phyloP scores from a whole-genome alignment of 306 rosid genomes.

The Urtica urens region DNA sequence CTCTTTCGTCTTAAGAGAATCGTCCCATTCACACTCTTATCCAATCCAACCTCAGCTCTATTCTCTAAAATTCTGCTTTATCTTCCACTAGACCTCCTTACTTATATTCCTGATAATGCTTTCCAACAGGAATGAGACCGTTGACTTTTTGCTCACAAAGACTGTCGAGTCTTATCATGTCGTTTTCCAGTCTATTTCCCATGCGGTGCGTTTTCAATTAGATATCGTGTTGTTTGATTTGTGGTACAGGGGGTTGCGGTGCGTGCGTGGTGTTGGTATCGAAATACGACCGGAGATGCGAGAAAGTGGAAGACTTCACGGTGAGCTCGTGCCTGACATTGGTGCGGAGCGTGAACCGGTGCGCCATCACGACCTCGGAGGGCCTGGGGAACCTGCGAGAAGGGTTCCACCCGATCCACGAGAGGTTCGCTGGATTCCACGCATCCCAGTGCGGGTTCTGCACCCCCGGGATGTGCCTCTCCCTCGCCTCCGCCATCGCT shows the following conservation, averaged over 20 bases:
- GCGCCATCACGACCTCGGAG: conserved; percentile 73
- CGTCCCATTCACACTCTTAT: too few species aligned
- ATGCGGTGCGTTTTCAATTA: too few species aligned
- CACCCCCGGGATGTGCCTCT: conserved; percentile 89
- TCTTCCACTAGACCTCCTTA: too few species aligned
- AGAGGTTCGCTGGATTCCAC: conserved; percentile 71
- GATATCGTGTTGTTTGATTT: too few species aligned
- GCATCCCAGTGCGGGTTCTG: conserved; percentile 90
- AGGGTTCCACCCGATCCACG: conserved; percentile 79
- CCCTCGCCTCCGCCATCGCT: conserved; percentile 59
- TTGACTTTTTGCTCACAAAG: too few species aligned
- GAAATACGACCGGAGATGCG: conserved; percentile 48
- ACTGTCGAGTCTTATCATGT: too few species aligned
- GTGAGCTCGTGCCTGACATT: conserved; percentile 81
- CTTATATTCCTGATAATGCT: too few species aligned
- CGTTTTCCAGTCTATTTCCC: too few species aligned
- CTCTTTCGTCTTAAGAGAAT: too few species aligned
- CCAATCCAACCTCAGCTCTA: too few species aligned
- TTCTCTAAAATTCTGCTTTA: too few species aligned
- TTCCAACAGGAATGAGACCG: too few species aligned
- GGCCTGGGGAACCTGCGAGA: conserved; percentile 72
- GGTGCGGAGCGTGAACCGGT: conserved; percentile 56
- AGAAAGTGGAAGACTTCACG: conserved; percentile 47
- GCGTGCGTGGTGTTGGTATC: conserved; percentile 87
- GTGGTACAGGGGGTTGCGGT: conserved; percentile 81